These are phyloP conservation scores for Fonsecaea monophora DNA, from an alignment of 2,329 filamentous ascomycete genomes.

Conservation along the genomic window DNA sequence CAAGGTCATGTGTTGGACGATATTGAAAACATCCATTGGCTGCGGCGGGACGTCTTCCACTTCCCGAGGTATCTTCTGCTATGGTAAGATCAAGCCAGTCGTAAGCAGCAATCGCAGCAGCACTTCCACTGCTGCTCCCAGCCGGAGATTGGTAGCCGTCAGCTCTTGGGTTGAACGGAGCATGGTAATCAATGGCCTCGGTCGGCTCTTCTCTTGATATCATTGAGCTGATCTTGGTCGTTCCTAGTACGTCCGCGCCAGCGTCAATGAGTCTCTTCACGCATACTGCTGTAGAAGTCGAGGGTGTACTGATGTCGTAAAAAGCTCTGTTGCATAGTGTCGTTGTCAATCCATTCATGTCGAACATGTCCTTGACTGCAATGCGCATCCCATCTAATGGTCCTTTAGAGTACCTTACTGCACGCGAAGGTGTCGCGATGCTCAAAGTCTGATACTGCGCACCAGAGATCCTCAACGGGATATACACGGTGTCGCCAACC, in stretches of 20 bases:
- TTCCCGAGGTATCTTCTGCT: not conserved
- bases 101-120: not conserved
- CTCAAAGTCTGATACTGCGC: no score
- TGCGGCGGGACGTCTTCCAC: constrained; percentile 7
- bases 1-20: constrained; percentile 12
- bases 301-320: not conserved
- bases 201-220: constrained; percentile 31
- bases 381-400: not conserved
- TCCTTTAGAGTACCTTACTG: not conserved
- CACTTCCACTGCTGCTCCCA: constrained; percentile 10
- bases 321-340: not conserved
- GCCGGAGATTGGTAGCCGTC: constrained; percentile 47
- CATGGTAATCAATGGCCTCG: constrained; percentile 46
- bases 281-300: not conserved
- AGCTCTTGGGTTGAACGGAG: constrained; percentile 53
- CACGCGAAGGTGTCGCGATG: no score
- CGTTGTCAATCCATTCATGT: not conserved
- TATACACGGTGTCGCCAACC: no score
- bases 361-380: not conserved
- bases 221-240: not conserved
- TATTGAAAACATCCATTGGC: constrained; percentile 15
- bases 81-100: constrained; percentile 2
- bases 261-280: not conserved
- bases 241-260: not conserved
- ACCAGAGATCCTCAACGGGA: no score